A percentile compares a stretch with the other conserved stretches of the same genome.
Evolutionary conservation across 345 rosid species (phyloP).

Genomic region (Carallia pectinifolia): DNA sequence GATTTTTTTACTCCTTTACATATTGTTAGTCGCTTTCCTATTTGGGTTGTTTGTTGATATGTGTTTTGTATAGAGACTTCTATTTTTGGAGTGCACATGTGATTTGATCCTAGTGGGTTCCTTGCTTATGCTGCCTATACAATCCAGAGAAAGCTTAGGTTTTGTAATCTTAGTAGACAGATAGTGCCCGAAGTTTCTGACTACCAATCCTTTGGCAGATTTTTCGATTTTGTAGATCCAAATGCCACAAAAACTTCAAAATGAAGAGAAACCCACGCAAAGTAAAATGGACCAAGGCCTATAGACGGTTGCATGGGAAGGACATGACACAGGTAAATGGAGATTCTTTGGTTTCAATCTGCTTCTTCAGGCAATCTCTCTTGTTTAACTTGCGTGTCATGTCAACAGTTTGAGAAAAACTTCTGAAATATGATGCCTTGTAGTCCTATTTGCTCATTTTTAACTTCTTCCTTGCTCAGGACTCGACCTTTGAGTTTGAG

Average conservation of each 20-base stretch:
- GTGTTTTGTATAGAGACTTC: background rate
- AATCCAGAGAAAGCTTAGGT: background rate
- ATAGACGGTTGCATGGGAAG: slow-evolving; percentile 72
- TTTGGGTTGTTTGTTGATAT: background rate
- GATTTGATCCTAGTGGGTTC: too few relatives aligned
- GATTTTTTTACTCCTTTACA: too few relatives aligned
- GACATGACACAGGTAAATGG: slow-evolving; percentile 87
- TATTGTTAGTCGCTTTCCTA: too few relatives aligned
- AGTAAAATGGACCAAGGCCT: slow-evolving; percentile 96
- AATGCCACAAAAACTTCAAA: slow-evolving; percentile 90
- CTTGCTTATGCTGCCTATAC: background rate
- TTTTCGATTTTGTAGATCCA: slow-evolving; percentile 84
- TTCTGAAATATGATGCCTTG: background rate
- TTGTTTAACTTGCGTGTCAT: too few relatives aligned
- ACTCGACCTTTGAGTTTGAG: slow-evolving; percentile 90
- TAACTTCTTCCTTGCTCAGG: slow-evolving; percentile 32
- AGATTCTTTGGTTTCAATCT: background rate
- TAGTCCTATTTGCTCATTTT: background rate
- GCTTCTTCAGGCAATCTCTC: background rate
- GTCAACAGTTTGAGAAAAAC: background rate
- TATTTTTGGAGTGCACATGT: too few relatives aligned
- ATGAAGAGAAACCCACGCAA: slow-evolving; percentile 99
- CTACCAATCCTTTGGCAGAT: slow-evolving; percentile 41
- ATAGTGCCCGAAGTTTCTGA: slow-evolving; percentile 2
- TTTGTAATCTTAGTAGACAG: too few relatives aligned